A percentile compares a stretch with the other conserved stretches of the same genome.
phyloP scores from a whole-genome alignment of 371 early-diverging fungal species.

The Lichtheimia ornata region DNA sequence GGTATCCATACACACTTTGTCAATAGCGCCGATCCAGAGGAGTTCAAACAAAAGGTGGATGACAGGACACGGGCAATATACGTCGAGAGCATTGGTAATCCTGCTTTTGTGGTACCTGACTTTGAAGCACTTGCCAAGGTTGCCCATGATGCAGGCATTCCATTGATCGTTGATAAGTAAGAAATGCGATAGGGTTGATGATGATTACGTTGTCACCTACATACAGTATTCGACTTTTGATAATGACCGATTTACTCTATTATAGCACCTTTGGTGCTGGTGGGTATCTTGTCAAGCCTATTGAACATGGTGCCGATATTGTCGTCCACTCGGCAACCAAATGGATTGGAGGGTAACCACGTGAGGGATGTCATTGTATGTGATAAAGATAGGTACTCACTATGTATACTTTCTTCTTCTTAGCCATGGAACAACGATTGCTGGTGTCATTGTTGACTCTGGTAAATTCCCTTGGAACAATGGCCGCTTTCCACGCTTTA shows the following conservation, averaged over 20 bases:
- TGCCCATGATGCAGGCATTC: slow-evolving; percentile 82
- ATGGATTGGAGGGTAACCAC: slow-evolving; percentile 71
- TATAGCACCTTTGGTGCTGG: slow-evolving; percentile 90
- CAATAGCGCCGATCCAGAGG: slow-evolving; percentile 64
- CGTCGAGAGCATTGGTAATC: slow-evolving; percentile 89
- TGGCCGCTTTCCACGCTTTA: slow-evolving; percentile 85
- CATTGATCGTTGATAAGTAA: slow-evolving; percentile 87
- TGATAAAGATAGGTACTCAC: not conserved
- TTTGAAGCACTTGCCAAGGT: slow-evolving; percentile 76
- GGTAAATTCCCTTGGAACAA: slow-evolving; percentile 88
- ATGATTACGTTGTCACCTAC: not conserved
- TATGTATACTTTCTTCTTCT: not conserved
- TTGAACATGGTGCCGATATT: slow-evolving; percentile 91
- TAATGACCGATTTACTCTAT: not conserved
- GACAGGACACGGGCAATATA: slow-evolving; percentile 87
- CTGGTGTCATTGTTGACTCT: slow-evolving; percentile 64
- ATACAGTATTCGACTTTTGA: slow-evolving; percentile 8
- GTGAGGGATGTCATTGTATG: not conserved
- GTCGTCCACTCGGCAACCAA: slow-evolving; percentile 88
- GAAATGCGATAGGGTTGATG: not conserved
- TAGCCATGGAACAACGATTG: slow-evolving; percentile 83
- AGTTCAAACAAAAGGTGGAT: slow-evolving; percentile 73
- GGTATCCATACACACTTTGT: slow-evolving; percentile 83
- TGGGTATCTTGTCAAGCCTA: slow-evolving; percentile 80
- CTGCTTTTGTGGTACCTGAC: slow-evolving; percentile 81